Evolutionary conservation across 345 rosid species (phyloP), one percentile per base, ranked within the genome.

Genomic region (Eucalyptus coolabah): DNA sequence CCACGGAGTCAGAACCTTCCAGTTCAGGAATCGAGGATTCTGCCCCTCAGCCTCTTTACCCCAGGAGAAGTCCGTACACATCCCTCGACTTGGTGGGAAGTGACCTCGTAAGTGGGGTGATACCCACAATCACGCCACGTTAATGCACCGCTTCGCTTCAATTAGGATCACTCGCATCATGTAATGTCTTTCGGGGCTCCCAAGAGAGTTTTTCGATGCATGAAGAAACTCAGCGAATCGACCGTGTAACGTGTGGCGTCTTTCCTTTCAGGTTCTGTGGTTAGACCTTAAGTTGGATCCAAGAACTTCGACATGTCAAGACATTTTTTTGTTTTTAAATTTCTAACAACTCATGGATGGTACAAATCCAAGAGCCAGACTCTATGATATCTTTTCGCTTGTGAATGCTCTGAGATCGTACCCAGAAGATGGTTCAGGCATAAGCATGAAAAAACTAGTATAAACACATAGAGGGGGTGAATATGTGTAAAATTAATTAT

Each of bases 31-130:
- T 90, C 53, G 50, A 47, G 69, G 86, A 88, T 65, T 89, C 96
- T 21, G 88, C 91, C 9, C 91, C 97, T 32, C 93, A 96, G 16
- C 90, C 95, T n/a, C 92, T 93, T 8, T 21, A 87, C 67, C 21
- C 91, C 87, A 94, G 92, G 93, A 90, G 93, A 89, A 93, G 96
- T 34, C 96, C 92, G 37, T 88, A 92, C 30, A 95, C 97, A 45
- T 90, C 95, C 53, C 9, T 17, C 7, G 97, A 96, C 90, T 92
- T 95, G 89, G 93, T 96, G 26, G 98, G 99, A 88, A 97, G 99
- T 54, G 94, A 98, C 89, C 99, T 98, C 32, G 96, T 96, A 40
- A 97, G 99, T 86, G 99, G 97, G 60, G 91, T 93, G 44, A 86
- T 92, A 90, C 98, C 99, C 14, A 93, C 95, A 59, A 93, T 98